These are phyloP conservation scores for Quambalaria eucalypti DNA, from an alignment of 1,284 basidiomycete genomes.

Conservation along the genomic window DNA sequence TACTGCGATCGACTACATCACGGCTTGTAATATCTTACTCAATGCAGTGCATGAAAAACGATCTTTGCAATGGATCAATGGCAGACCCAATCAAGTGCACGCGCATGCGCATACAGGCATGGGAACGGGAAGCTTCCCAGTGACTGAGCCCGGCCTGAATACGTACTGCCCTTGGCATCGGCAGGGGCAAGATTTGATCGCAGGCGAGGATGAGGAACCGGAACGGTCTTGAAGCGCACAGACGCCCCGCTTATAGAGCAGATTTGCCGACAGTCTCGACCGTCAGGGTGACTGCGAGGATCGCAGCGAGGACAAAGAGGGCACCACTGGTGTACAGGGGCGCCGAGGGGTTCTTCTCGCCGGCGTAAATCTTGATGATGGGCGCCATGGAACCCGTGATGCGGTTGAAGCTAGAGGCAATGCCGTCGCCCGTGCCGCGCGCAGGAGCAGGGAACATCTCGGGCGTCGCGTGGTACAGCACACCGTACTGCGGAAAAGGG, in stretches of 20 bases:
- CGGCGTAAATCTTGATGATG: slow-evolving; percentile 38
- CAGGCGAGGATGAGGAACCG: too few relatives aligned
- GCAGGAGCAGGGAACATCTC: slow-evolving; percentile 42
- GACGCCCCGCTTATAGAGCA: slow-evolving; percentile 18
- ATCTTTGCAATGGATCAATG: too few relatives aligned
- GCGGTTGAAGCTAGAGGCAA: slow-evolving; percentile 38
- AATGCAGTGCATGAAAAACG: too few relatives aligned
- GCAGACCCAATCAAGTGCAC: too few relatives aligned
- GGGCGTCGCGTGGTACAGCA: slow-evolving; percentile 39
- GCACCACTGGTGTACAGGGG: slow-evolving; percentile 37
- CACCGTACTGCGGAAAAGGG: slow-evolving; percentile 15
- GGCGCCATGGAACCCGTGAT: slow-evolving; percentile 38
- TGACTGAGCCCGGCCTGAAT: too few relatives aligned
- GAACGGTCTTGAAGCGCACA: too few relatives aligned
- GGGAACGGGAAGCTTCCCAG: too few relatives aligned
- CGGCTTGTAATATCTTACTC: too few relatives aligned
- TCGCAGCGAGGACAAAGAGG: slow-evolving; percentile 30
- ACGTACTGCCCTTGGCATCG: too few relatives aligned
- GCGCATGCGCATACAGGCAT: too few relatives aligned
- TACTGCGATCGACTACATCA: too few relatives aligned
- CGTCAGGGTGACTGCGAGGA: slow-evolving; percentile 33
- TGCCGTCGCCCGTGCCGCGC: slow-evolving; percentile 43
- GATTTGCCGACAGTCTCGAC: slow-evolving; percentile 27
- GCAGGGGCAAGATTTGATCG: too few relatives aligned
- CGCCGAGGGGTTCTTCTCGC: slow-evolving; percentile 4